A percentile compares a stretch with the other conserved stretches of the same genome.
phyloP scores from a whole-genome alignment of 192 early-diverging fungal genomes.

The Thamnidium elegans region DNA sequence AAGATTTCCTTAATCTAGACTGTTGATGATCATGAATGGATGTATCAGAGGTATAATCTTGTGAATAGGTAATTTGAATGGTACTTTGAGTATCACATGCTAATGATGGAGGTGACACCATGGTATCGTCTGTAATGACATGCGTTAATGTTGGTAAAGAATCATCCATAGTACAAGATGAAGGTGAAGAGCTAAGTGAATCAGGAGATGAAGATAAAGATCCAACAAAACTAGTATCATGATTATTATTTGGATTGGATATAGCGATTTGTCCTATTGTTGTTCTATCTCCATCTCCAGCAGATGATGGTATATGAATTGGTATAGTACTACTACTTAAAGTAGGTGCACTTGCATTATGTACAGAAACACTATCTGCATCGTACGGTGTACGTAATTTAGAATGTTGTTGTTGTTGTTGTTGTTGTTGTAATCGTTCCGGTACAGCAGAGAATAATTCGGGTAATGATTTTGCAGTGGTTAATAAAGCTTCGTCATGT shows the following conservation, averaged over 20 bases:
- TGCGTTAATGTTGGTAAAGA: neutral
- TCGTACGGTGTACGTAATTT: neutral
- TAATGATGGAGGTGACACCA: neutral
- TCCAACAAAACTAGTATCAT: neutral
- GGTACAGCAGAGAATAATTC: conserved; percentile 19
- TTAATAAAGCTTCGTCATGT: conserved; percentile 6
- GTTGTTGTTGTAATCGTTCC: neutral
- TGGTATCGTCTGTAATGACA: neutral
- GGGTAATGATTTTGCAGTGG: conserved; percentile 22
- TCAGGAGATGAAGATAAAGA: neutral
- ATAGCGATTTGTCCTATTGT: neutral
- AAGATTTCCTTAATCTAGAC: conserved; percentile 3
- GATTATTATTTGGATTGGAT: neutral
- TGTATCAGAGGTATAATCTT: neutral
- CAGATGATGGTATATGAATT: neutral
- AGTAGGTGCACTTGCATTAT: no score
- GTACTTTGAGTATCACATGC: neutral
- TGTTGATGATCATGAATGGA: neutral
- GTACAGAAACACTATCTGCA: neutral
- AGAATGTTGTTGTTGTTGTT: neutral
- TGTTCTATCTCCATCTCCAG: neutral
- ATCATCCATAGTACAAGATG: neutral
- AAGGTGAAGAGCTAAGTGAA: neutral
- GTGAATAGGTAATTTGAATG: neutral
- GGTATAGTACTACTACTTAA: neutral